Conservation (phyloP, 306 rosid genomes). For the Hylodesmum podocarpum region DNA sequence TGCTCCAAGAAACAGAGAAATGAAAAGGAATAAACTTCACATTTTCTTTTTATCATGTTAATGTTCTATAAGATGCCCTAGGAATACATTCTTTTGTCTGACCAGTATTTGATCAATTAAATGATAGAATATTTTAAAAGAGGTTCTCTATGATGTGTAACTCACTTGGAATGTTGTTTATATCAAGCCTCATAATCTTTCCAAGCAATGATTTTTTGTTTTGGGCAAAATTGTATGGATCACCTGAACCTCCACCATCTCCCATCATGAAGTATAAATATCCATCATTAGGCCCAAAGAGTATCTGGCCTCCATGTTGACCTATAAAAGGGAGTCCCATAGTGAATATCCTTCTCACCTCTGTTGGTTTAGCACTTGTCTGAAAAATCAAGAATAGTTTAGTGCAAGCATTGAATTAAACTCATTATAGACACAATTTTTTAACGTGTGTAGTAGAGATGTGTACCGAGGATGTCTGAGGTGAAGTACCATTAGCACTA, state of each 20-base stretch:
- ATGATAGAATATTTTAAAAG: neutral
- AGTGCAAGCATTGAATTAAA: slow-evolving; percentile 10
- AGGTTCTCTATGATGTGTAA: neutral
- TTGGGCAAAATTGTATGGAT: slow-evolving; percentile 84
- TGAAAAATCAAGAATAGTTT: slow-evolving; percentile 35
- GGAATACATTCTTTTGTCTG: neutral
- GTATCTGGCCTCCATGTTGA: slow-evolving; percentile 89
- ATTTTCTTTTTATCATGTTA: neutral
- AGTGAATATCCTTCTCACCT: slow-evolving; percentile 89
- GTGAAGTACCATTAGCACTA: slow-evolving; percentile 57
- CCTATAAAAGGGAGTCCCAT: slow-evolving; percentile 83
- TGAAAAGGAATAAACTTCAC: neutral
- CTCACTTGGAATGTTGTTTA: slow-evolving; percentile 78
- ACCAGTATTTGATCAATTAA: neutral
- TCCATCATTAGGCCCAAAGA: slow-evolving; percentile 85
- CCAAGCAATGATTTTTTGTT: slow-evolving; percentile 97
- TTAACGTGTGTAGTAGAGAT: slow-evolving; percentile 18
- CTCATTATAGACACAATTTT: neutral
- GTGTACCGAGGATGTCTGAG: slow-evolving; percentile 71
- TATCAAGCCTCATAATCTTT: slow-evolving; percentile 86
- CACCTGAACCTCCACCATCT: slow-evolving; percentile 77
- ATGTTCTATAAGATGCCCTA: neutral
- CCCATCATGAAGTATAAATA: slow-evolving; percentile 89
- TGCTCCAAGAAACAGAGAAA: neutral
- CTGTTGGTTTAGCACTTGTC: slow-evolving; percentile 84